phyloP scores from a whole-genome alignment of 768 basidiomycete genomes.

The Crassisporium funariophilum region DNA sequence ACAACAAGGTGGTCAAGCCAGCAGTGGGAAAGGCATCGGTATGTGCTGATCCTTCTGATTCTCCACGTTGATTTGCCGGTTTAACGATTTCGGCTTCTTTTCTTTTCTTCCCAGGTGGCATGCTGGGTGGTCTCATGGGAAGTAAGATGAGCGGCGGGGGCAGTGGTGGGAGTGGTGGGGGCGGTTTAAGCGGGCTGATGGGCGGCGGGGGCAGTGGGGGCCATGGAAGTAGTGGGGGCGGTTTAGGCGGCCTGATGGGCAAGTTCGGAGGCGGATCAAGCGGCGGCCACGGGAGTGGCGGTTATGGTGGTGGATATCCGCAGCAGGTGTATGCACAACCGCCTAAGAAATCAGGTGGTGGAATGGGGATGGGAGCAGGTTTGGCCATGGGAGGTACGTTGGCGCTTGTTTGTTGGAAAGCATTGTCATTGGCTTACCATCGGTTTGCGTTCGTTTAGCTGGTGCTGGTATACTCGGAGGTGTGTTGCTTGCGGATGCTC shows the following conservation, averaged over 20 bases:
- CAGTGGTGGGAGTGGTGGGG: constrained; percentile 10
- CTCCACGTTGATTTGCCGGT: neutral
- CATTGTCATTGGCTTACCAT: neutral
- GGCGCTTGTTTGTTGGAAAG: neutral
- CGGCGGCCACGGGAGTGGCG: constrained; percentile 13
- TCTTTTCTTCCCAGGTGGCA: constrained; percentile 9
- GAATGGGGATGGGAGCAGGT: constrained; percentile 53
- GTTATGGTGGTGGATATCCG: constrained; percentile 25
- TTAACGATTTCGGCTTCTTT: constrained; percentile 8
- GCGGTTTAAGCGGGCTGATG: no score
- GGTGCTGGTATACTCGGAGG: constrained; percentile 73
- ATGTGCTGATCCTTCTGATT: constrained; percentile 9
- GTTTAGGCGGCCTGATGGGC: no score
- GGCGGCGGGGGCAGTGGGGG: no score
- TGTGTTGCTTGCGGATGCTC: constrained; percentile 50
- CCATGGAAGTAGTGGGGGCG: no score
- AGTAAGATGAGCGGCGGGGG: constrained; percentile 22
- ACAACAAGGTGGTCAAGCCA: constrained; percentile 13
- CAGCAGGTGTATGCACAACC: constrained; percentile 39
- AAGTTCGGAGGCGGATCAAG: constrained; percentile 14
- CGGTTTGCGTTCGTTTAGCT: constrained; percentile 35
- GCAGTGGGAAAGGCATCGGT: constrained; percentile 20
- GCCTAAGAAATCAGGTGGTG: constrained; percentile 46
- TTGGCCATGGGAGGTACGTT: constrained; percentile 46
- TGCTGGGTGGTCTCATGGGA: constrained; percentile 26